phyloP scores from a whole-genome alignment of 2,329 filamentous ascomycete species.

The Cytospora mali region DNA sequence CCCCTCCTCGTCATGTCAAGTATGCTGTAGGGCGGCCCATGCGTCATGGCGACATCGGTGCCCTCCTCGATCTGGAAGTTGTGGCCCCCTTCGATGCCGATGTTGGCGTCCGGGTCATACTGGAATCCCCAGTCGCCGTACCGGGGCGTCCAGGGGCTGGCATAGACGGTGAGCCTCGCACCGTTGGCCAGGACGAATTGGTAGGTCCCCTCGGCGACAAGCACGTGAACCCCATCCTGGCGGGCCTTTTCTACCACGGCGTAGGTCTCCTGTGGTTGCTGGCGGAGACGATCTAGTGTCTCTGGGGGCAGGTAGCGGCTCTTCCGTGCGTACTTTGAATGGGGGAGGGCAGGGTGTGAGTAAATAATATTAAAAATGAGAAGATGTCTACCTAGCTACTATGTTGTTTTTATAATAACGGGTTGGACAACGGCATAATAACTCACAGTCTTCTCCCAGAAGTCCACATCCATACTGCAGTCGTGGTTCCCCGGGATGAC shows the following conservation, averaged over 20 bases:
- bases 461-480: slow-evolving; percentile 10
- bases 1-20: slow-evolving; percentile 18
- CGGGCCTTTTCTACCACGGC: slow-evolving; percentile 32
- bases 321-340: neutral
- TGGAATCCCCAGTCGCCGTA: slow-evolving; percentile 27
- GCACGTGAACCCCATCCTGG: slow-evolving; percentile 16
- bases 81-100: neutral
- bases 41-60: slow-evolving; percentile 22
- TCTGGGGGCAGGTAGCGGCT: neutral
- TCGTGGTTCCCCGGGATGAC: slow-evolving; percentile 27
- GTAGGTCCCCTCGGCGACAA: slow-evolving; percentile 22
- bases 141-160: slow-evolving; percentile 24
- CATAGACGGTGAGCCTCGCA: slow-evolving; percentile 22
- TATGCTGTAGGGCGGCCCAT: slow-evolving; percentile 18
- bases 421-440: neutral
- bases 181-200: slow-evolving; percentile 23
- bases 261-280: slow-evolving; percentile 43
- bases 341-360: neutral
- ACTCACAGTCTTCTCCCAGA: slow-evolving; percentile 16
- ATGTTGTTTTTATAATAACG: no score
- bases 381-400: no score
- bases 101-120: neutral
- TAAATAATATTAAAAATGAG: no score
- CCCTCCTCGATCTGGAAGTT: slow-evolving; percentile 20
- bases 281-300: neutral